Conservation (phyloP, 129 eudicot species). For the Arctium lappa region DNA sequence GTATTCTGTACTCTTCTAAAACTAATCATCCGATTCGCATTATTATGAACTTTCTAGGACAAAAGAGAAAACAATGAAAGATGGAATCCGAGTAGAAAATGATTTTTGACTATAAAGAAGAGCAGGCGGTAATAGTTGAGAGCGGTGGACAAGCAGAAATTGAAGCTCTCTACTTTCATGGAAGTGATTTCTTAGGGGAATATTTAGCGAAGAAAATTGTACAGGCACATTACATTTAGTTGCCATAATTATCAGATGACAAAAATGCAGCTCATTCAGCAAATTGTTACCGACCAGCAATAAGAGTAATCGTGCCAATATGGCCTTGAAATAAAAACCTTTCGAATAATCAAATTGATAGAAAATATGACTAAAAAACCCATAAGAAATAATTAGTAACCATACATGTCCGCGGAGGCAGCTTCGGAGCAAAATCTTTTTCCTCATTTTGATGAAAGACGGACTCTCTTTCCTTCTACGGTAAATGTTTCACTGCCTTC, state of each 20-base stretch:
- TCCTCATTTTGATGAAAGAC: conserved; percentile 40
- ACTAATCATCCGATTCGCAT: not conserved
- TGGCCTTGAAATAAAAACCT: not conserved
- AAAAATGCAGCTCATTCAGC: not conserved
- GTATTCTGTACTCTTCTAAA: conserved; percentile 50
- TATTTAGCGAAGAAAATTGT: conserved; percentile 80
- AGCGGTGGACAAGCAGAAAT: conserved; percentile 88
- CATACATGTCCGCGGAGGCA: conserved; percentile 13
- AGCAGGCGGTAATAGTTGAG: conserved; percentile 65
- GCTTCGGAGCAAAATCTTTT: conserved; percentile 19
- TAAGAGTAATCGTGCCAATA: not conserved
- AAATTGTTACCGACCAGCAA: not conserved
- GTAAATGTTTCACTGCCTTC: conserved; percentile 70
- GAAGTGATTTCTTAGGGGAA: conserved; percentile 67
- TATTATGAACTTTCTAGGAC: not conserved
- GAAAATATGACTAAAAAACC: not conserved
- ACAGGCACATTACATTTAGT: conserved; percentile 60
- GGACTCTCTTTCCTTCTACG: conserved; percentile 71
- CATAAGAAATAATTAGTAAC: not conserved
- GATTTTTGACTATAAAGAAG: conserved; percentile 59
- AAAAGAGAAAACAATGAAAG: not conserved
- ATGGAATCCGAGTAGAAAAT: not conserved
- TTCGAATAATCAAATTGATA: not conserved
- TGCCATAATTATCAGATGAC: not conserved
- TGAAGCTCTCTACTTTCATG: conserved; percentile 92